Base-by-base conservation (phyloP, 1,284 basidiomycete genomes). In the Malassezia psittaci region DNA sequence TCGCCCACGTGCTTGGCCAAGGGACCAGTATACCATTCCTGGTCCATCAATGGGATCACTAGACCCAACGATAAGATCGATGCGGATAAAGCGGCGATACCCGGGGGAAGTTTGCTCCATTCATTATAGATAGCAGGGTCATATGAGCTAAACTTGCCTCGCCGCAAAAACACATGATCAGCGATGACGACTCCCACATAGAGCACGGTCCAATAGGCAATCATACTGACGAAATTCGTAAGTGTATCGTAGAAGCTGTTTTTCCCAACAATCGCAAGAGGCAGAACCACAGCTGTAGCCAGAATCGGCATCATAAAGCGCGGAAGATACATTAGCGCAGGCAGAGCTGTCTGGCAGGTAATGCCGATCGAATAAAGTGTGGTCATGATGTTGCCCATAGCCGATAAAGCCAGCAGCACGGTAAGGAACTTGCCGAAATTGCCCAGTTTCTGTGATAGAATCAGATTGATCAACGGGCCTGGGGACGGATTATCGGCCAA, bases 351-450 rank as follows among this genome's bases (percentile, higher is more conserved):
- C 41, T 67, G 67, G 34, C 66, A 54, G 39, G 60, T 60, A 4
- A 72, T 37, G 0, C 69, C 68, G 33, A 72, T 62, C 34, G 63
- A 66, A 59, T 72, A 73, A 57, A 88, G 80, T 11, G 84, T 87
- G 5, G 84, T 82, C 5, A 87, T 85, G 54, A 89, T 86, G 77
- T 93, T 94, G 3, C 83, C 87, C 39, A 82, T 80, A 59, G 80
- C 79, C 10, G 79, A 87, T 29, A 91, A 77, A 48, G 84, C 85
- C 53, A 90, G 78, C 11, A 85, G 57, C n/a, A 91, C 86, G 12
- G 86, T 87, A 52, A 93, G 78, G 77, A 94, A 88, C 69, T 87
- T 85, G 2, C 88, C 87, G 69, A 90, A 90, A 13, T 78, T 79
- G 37, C 83, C 76, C 77, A 79, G 79, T 1, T 56, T 61, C 1